Evolutionary conservation across 148 eudicot genomes (phyloP), one percentile per base, ranked within the genome.

Genomic region (Nyssa sinensis): DNA sequence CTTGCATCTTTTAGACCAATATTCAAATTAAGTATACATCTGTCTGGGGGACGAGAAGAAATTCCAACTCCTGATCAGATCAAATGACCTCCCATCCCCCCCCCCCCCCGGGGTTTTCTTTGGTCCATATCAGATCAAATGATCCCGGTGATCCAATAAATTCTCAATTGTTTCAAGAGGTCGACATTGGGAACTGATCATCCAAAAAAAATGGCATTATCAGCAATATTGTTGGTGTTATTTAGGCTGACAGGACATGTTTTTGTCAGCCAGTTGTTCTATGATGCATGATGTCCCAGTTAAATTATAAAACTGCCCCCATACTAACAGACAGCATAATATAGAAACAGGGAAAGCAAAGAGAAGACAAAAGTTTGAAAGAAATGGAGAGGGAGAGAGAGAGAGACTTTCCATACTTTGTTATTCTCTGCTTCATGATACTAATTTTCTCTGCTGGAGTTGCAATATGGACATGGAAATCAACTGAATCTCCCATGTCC

Each of bases 391-490:
- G 44, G 59, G 14, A 49, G 14, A 49, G 21, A 14, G 59, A 55
- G 59, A 55, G 25, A 55, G 6, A 44, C 5, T 55, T 55, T 3
- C 13, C 68, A 62, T 80, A 91, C 96, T 82, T 82, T 0, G 67
- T 55, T 55, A 93, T 87, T 73, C 87, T 83, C 70, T 93, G 93
- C 78, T 72, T 85, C 8, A 91, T 87, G 64, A 79, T 74, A 25
- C 81, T 65, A 63, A 88, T 70, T 33, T 79, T 84, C 68, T 88
- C 92, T 0, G 80, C 77, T 19, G 92, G 88, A 29, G 92, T 88
- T 49, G 85, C 59, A 35, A 82, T 73, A 66, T 84, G 83, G 64
- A 84, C 65, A 24, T 57, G 53, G 27, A 88, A 77, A 51, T 88
- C 89, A 14, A 86, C 72, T 0, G 79, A 78, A 55, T 88, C 92